phyloP scores from a whole-genome alignment of 495 filamentous ascomycete species.

The Aspergillus olivimuriae region DNA sequence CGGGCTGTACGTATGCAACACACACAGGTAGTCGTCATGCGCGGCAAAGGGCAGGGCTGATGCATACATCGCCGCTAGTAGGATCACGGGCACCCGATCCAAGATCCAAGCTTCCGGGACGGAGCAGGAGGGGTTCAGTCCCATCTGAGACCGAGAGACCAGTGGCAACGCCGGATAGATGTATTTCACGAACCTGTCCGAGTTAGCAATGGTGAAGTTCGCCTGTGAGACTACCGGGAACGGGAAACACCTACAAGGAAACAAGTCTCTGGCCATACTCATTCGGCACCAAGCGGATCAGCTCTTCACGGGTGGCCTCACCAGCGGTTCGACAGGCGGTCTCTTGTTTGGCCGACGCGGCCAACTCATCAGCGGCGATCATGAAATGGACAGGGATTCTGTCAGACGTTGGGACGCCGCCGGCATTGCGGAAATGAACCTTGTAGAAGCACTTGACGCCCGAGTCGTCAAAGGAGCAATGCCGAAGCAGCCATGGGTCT shows the following conservation, averaged over 20 bases:
- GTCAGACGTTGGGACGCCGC: slow-evolving; percentile 27
- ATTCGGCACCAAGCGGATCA: slow-evolving; percentile 20
- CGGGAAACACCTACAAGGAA: slow-evolving; percentile 14
- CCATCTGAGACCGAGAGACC: slow-evolving; percentile 25
- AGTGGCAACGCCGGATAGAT: slow-evolving; percentile 27
- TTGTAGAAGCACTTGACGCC: slow-evolving; percentile 30
- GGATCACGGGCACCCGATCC: slow-evolving; percentile 20
- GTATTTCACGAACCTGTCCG: slow-evolving; percentile 24
- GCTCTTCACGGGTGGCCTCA: slow-evolving; percentile 18
- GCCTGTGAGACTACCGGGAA: too few species aligned
- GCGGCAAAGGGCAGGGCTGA: slow-evolving; percentile 27
- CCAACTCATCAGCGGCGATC: slow-evolving; percentile 24
- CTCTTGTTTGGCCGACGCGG: slow-evolving; percentile 16
- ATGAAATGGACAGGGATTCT: slow-evolving; percentile 32
- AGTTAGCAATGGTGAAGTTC: too few species aligned
- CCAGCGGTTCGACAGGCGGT: slow-evolving; percentile 13
- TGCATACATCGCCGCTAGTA: slow-evolving; percentile 33
- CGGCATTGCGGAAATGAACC: slow-evolving; percentile 32
- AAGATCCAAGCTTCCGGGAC: slow-evolving; percentile 16
- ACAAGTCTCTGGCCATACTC: slow-evolving; percentile 26
- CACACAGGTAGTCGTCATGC: slow-evolving; percentile 27
- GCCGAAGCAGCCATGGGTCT: slow-evolving; percentile 31
- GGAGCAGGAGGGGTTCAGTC: slow-evolving; percentile 13
- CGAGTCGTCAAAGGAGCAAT: slow-evolving; percentile 31
- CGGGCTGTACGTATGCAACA: slow-evolving; percentile 23